These are phyloP conservation scores for Diaporthe sp. DNA, from an alignment of 2,329 filamentous ascomycete species.

Conservation along the genomic window DNA sequence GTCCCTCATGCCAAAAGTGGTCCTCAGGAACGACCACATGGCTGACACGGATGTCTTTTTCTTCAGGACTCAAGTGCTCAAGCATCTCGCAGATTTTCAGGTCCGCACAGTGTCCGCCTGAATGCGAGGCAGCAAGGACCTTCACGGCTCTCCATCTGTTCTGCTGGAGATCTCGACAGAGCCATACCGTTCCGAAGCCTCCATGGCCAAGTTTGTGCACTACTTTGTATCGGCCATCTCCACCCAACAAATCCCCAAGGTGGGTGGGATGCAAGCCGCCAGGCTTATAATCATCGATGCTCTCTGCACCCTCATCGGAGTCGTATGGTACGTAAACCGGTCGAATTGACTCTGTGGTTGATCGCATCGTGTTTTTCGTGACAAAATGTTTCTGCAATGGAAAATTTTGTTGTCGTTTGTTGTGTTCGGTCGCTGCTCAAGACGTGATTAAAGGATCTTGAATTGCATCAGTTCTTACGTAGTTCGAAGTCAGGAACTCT, in stretches of 20 bases:
- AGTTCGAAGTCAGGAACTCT: neutral
- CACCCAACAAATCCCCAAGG: neutral
- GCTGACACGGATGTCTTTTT: neutral
- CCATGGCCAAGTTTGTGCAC: neutral
- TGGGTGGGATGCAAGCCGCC: neutral
- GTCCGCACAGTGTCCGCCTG: neutral
- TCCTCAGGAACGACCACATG: neutral
- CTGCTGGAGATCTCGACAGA: neutral
- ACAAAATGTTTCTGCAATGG: neutral
- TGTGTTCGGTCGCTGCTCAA: too few relatives aligned
- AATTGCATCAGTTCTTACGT: neutral
- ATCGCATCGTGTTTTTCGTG: neutral
- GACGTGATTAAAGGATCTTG: too few relatives aligned
- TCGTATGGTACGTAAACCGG: neutral
- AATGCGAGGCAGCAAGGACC: neutral
- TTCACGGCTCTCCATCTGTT: neutral
- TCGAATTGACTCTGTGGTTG: neutral
- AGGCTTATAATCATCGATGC: neutral
- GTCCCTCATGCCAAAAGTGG: neutral
- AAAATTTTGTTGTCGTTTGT: neutral
- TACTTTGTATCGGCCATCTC: neutral
- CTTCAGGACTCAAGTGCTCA: neutral
- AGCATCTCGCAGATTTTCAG: neutral
- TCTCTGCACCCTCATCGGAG: neutral
- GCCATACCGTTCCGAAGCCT: neutral